Evolutionary conservation across 1,139 yeast species (phyloP).

Genomic region (Nematodospora anomalae): DNA sequence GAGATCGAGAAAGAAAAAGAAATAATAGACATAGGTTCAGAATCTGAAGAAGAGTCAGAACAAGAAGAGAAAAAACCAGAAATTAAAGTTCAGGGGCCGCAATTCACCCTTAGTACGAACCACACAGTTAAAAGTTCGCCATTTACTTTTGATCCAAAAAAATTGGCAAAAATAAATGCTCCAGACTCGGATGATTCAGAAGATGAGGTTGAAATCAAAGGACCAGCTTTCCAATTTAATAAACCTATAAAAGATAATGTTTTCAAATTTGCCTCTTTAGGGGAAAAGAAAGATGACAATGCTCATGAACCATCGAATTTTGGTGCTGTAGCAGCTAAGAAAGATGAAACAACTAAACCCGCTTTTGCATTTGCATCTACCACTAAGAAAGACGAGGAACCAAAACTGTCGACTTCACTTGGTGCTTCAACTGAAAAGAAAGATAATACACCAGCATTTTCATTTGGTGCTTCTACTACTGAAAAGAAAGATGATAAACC

Average conservation of each 20-base stretch:
- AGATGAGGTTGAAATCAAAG: constrained; percentile 59
- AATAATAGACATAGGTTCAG: constrained; percentile 20
- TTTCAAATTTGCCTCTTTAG: constrained; percentile 39
- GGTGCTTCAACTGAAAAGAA: constrained; percentile 1
- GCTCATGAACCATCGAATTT: constrained; percentile 1
- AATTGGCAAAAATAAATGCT: constrained; percentile 31
- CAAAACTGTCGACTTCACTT: constrained; percentile 2
- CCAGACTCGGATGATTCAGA: constrained; percentile 50
- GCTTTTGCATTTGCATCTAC: constrained; percentile 15
- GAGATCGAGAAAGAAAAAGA: constrained; percentile 12
- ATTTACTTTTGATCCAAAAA: constrained; percentile 54
- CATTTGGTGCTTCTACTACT: constrained; percentile 18
- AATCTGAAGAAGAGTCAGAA: constrained; percentile 39
- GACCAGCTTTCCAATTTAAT: constrained; percentile 61
- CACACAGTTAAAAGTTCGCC: constrained; percentile 61
- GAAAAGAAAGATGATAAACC: constrained; percentile 14
- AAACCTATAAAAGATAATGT: constrained; percentile 49
- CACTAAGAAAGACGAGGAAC: background rate
- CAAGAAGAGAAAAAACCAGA: constrained; percentile 39
- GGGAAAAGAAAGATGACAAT: constrained; percentile 1
- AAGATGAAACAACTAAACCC: constrained; percentile 14
- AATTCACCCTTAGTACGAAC: constrained; percentile 50
- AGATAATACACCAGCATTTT: constrained; percentile 12
- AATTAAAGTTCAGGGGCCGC: constrained; percentile 63
- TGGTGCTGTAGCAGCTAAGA: constrained; percentile 8